Percentiles rank a stretch among this genome's conserved stretches.
phyloP scores from a whole-genome alignment of 2,329 filamentous ascomycete species.

The Keithomyces neogunnii region DNA sequence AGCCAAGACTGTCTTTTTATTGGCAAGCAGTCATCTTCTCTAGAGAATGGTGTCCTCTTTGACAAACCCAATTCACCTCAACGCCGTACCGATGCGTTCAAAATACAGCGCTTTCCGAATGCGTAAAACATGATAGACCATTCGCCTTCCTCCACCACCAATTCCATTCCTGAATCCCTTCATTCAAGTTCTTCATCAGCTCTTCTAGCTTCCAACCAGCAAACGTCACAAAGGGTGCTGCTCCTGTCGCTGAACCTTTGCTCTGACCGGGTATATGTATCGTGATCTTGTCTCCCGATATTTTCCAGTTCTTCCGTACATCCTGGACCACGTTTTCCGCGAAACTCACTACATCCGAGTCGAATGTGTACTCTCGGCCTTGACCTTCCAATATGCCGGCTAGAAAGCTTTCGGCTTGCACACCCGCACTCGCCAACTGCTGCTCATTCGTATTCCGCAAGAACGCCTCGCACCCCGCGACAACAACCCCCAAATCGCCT shows the following conservation, averaged over 20 bases:
- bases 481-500: conserved; percentile 9
- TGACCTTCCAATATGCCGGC: conserved; percentile 10
- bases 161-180: conserved; percentile 24
- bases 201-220: conserved; percentile 22
- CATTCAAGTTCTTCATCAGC: conserved; percentile 22
- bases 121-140: background rate
- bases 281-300: conserved; percentile 21
- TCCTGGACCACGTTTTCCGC: conserved; percentile 34
- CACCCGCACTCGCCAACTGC: conserved; percentile 9
- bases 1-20: no score
- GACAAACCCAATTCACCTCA: background rate
- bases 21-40: no score
- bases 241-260: conserved; percentile 16
- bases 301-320: conserved; percentile 35
- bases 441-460: conserved; percentile 10
- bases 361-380: conserved; percentile 1
- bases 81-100: conserved; percentile 4
- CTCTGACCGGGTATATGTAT: conserved; percentile 32
- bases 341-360: conserved; percentile 30
- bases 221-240: conserved; percentile 23
- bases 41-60: background rate
- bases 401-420: conserved; percentile 15
- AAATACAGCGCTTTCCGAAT: background rate
- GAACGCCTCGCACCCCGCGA: conserved; percentile 12
- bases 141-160: conserved; percentile 20